A percentile compares a stretch with the other conserved stretches of the same genome.
phyloP scores from a whole-genome alignment of 768 basidiomycete genomes.

The Trametes cinnabarina region DNA sequence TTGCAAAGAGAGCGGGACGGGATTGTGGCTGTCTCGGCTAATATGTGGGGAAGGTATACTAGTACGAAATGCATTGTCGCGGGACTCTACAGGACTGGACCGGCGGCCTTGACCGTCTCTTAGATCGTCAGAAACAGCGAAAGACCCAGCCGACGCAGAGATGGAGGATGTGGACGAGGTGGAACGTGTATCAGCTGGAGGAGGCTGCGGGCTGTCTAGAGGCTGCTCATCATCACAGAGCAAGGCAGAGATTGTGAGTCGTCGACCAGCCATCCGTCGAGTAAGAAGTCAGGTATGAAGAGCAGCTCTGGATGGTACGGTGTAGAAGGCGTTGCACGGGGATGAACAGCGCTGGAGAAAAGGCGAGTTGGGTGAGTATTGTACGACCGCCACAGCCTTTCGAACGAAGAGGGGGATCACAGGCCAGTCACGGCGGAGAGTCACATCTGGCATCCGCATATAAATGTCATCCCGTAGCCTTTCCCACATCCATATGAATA shows the following conservation, averaged over 20 bases:
- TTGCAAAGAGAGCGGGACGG: constrained; percentile 24
- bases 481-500: too few species aligned
- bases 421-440: too few species aligned
- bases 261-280: constrained; percentile 55
- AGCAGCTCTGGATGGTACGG: too few species aligned
- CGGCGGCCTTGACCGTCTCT: not conserved
- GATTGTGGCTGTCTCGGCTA: constrained; percentile 17
- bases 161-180: not conserved
- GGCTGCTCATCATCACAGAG: constrained; percentile 53
- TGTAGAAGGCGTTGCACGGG: not conserved
- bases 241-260: constrained; percentile 75
- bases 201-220: not conserved
- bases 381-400: too few species aligned
- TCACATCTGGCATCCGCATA: too few species aligned
- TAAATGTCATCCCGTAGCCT: too few species aligned
- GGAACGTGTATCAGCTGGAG: constrained; percentile 8
- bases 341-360: not conserved
- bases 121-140: not conserved
- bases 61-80: not conserved
- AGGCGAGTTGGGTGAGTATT: too few species aligned
- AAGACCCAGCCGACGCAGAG: not conserved
- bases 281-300: constrained; percentile 1
- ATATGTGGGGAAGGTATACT: constrained; percentile 10
- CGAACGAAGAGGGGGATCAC: too few species aligned
- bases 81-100: constrained; percentile 3